phyloP scores from a whole-genome alignment of 2,329 filamentous ascomycete genomes.

The Diaporthe citriasiana region DNA sequence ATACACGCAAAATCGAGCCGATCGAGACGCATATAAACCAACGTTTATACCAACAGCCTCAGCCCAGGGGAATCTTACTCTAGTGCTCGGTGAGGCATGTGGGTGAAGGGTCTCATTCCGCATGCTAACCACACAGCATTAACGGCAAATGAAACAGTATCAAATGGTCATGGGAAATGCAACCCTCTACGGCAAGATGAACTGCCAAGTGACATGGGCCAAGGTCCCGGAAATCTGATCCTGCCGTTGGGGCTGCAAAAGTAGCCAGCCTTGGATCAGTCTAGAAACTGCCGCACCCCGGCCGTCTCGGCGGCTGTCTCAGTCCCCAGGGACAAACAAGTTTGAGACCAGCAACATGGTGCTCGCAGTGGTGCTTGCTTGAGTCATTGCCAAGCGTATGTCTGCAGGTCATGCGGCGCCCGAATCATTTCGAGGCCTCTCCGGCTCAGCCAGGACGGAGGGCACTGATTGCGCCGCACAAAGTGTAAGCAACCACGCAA shows the following conservation, averaged over 20 bases:
- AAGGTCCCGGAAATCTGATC: slow-evolving; percentile 16
- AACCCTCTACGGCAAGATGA: slow-evolving; percentile 21
- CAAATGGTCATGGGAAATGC: not conserved
- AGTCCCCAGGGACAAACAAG: slow-evolving; percentile 22
- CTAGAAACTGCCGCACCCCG: slow-evolving; percentile 16
- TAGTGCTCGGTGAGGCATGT: not conserved
- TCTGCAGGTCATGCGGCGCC: slow-evolving; percentile 5
- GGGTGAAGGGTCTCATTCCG: not conserved
- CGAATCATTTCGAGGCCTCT: slow-evolving; percentile 19
- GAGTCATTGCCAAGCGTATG: slow-evolving; percentile 15
- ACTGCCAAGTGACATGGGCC: slow-evolving; percentile 20
- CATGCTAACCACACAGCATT: not conserved
- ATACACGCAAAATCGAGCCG: not conserved
- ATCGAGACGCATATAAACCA: not conserved
- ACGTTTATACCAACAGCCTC: not conserved
- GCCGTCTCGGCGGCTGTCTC: slow-evolving; percentile 28
- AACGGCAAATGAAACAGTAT: slow-evolving; percentile 18
- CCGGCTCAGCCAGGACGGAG: not conserved
- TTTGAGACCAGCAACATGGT: slow-evolving; percentile 13
- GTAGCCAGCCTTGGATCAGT: not conserved
- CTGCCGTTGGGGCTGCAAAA: not conserved
- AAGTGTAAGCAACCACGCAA: slow-evolving; percentile 12
- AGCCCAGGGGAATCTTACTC: not conserved
- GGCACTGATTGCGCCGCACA: not conserved
- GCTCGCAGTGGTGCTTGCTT: not conserved